These are phyloP conservation scores for Funneliformis geosporum DNA, from an alignment of 192 early-diverging fungal genomes.

Conservation along the genomic window DNA sequence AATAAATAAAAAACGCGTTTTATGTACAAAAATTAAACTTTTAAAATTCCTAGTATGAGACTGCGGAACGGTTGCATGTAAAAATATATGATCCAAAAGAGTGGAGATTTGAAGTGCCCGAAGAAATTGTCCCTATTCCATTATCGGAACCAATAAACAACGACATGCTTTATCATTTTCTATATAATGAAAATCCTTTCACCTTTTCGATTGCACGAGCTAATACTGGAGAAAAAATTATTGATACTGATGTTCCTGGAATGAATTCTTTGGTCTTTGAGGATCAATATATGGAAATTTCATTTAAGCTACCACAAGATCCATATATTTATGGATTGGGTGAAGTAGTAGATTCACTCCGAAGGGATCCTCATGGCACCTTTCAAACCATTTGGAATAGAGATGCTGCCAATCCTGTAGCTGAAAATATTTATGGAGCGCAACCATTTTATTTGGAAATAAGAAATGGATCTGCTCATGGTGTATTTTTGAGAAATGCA, in stretches of 20 bases:
- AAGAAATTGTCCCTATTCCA: conserved; percentile 13
- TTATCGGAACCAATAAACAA: neutral
- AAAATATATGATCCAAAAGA: conserved; percentile 7
- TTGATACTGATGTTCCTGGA: conserved; percentile 42
- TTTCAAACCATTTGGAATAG: conserved; percentile 21
- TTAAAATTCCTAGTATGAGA: neutral
- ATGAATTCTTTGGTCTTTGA: conserved; percentile 52
- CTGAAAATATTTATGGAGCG: conserved; percentile 55
- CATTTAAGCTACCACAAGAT: conserved; percentile 43
- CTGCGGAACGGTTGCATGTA: neutral
- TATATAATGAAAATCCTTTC: conserved; percentile 41
- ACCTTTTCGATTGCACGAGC: conserved; percentile 45
- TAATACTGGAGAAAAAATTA: conserved; percentile 41
- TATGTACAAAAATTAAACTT: neutral
- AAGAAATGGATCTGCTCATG: conserved; percentile 47
- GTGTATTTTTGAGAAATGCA: conserved; percentile 58
- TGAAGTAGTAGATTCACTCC: conserved; percentile 56
- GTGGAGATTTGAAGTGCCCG: neutral
- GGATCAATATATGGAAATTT: conserved; percentile 68
- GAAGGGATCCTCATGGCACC: conserved; percentile 15
- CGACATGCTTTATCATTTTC: neutral
- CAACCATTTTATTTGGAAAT: conserved; percentile 70
- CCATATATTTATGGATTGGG: conserved; percentile 72
- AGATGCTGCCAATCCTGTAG: conserved; percentile 6
- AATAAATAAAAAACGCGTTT: neutral